Evolutionary conservation across 176 grass and related monocot genomes (phyloP).

Genomic region (Avena eriantha): DNA sequence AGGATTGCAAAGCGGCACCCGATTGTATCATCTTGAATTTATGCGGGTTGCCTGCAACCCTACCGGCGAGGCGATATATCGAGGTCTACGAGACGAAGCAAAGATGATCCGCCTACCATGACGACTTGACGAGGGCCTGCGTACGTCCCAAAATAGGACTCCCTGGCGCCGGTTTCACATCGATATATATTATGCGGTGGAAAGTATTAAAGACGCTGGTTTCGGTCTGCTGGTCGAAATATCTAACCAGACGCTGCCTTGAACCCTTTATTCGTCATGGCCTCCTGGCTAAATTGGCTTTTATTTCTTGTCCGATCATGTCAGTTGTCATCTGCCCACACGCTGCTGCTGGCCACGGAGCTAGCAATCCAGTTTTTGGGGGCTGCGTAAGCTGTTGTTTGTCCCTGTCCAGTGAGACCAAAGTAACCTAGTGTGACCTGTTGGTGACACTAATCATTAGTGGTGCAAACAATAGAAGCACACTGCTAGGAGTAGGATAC

Average conservation of each 20-base stretch:
- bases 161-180: constrained; percentile 1
- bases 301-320: neutral
- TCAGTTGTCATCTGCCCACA: neutral
- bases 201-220: neutral
- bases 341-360: neutral
- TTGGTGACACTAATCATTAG: constrained; percentile 3
- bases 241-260: neutral
- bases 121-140: neutral
- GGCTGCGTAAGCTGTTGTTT: neutral
- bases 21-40: too few relatives aligned
- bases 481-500: constrained; percentile 11
- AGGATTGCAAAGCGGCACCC: too few relatives aligned
- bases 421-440: neutral
- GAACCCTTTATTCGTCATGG: neutral
- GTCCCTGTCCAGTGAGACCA: neutral
- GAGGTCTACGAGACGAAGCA: constrained; percentile 21
- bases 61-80: neutral
- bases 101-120: constrained; percentile 42
- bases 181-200: constrained; percentile 19
- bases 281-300: neutral
- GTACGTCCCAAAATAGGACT: neutral
- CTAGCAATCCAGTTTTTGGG: neutral
- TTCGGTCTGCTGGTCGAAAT: neutral
- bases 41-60: too few relatives aligned
- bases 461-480: neutral